These are phyloP conservation scores for Articulospora tetracladia DNA, from an alignment of 495 filamentous ascomycete genomes.

Conservation along the genomic window DNA sequence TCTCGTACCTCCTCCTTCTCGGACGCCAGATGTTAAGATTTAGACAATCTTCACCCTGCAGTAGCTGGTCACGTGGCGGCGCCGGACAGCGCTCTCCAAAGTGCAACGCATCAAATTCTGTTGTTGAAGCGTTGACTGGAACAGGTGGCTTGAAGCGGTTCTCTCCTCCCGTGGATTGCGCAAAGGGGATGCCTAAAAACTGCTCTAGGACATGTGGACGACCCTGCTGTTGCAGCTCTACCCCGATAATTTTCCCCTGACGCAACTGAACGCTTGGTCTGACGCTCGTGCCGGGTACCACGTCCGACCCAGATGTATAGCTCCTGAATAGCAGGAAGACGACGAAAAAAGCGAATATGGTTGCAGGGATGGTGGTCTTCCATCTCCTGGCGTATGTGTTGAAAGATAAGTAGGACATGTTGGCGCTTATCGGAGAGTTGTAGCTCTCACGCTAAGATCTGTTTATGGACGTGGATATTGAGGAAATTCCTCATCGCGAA, in stretches of 20 bases:
- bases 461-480: too few species aligned
- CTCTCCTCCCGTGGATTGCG: constrained; percentile 47
- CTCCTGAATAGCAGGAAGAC: not conserved
- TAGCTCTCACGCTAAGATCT: too few species aligned
- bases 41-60: constrained; percentile 46
- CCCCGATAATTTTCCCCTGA: constrained; percentile 55
- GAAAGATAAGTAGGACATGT: not conserved
- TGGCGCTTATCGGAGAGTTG: not conserved
- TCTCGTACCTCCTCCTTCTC: constrained; percentile 9
- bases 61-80: constrained; percentile 20
- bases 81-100: constrained; percentile 42
- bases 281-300: not conserved
- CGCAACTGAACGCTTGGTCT: constrained; percentile 36
- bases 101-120: constrained; percentile 37
- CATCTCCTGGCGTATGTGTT: not conserved
- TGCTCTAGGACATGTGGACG: constrained; percentile 45
- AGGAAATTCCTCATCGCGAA: too few species aligned
- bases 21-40: constrained; percentile 42
- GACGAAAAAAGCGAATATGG: not conserved
- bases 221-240: constrained; percentile 31
- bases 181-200: constrained; percentile 61
- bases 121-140: constrained; percentile 27
- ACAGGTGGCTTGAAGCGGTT: constrained; percentile 53
- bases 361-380: not conserved
- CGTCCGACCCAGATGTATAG: not conserved